A percentile compares a stretch with the other conserved stretches of the same genome.
Evolutionary conservation across 805 yeast species (phyloP).

Genomic region (Candida lessepsii): DNA sequence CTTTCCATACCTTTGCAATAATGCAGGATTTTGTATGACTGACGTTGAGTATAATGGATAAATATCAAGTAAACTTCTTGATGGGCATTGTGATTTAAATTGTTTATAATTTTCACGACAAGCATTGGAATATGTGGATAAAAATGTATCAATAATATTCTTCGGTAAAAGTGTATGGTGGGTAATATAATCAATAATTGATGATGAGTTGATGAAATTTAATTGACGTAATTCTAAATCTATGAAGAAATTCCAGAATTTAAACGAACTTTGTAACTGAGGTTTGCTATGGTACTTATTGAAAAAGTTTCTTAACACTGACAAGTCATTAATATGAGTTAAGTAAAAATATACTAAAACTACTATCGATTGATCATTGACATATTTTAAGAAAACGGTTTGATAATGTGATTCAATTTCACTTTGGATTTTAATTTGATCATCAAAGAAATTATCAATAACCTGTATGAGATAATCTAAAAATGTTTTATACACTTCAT

Average conservation of each 20-base stretch:
- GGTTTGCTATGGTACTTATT: constrained; percentile 26
- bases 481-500: neutral
- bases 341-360: constrained; percentile 36
- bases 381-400: constrained; percentile 13
- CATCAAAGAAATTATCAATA: constrained; percentile 6
- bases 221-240: constrained; percentile 47
- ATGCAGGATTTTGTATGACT: constrained; percentile 5
- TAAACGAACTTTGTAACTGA: constrained; percentile 37
- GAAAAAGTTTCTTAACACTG: constrained; percentile 22
- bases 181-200: constrained; percentile 46
- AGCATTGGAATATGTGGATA: constrained; percentile 21
- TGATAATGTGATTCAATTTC: constrained; percentile 3
- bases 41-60: constrained; percentile 6
- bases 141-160: constrained; percentile 38
- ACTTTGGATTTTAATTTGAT: neutral
- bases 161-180: constrained; percentile 49
- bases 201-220: constrained; percentile 45
- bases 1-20: constrained; percentile 1
- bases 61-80: neutral
- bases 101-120: constrained; percentile 1
- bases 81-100: constrained; percentile 1
- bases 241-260: constrained; percentile 59
- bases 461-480: neutral
- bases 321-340: constrained; percentile 18
- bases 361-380: constrained; percentile 44